phyloP scores from a whole-genome alignment of 2,329 filamentous ascomycete genomes.

The Cladobotryum protrusum region DNA sequence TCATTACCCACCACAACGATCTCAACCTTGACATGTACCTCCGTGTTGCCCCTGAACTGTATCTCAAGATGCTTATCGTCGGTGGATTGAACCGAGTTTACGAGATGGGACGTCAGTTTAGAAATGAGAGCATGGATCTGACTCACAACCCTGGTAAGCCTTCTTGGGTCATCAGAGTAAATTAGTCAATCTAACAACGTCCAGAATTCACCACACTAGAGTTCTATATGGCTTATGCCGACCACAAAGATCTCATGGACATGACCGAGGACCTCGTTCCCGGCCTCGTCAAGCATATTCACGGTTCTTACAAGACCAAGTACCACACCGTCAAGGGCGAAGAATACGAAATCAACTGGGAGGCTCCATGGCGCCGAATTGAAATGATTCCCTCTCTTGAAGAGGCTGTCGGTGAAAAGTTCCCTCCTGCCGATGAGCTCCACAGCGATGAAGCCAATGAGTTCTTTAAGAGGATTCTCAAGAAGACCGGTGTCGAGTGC shows the following conservation, averaged over 20 bases:
- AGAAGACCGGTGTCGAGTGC: slow-evolving; percentile 89
- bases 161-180: not conserved
- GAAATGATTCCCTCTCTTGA: slow-evolving; percentile 89
- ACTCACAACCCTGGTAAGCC: slow-evolving; percentile 71
- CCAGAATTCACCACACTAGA: slow-evolving; percentile 94
- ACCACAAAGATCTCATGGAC: slow-evolving; percentile 75
- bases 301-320: slow-evolving; percentile 75
- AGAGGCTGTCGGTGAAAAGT: slow-evolving; percentile 84
- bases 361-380: slow-evolving; percentile 83
- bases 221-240: slow-evolving; percentile 92
- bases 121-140: slow-evolving; percentile 67
- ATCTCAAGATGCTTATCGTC: slow-evolving; percentile 93
- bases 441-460: slow-evolving; percentile 85
- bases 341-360: slow-evolving; percentile 90
- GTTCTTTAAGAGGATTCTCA: slow-evolving; percentile 76
- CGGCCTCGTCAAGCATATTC: slow-evolving; percentile 79
- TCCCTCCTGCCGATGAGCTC: slow-evolving; percentile 80
- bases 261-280: slow-evolving; percentile 92
- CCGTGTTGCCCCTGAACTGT: slow-evolving; percentile 90
- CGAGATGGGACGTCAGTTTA: slow-evolving; percentile 91
- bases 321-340: slow-evolving; percentile 86
- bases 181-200: slow-evolving; percentile 5
- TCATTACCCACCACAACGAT: slow-evolving; percentile 94
- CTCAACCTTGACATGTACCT: slow-evolving; percentile 91
- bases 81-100: slow-evolving; percentile 93